Percentiles rank a stretch among this genome's conserved stretches.
phyloP scores from a whole-genome alignment of 768 basidiomycete species.

The Amanita pallidorosea region DNA sequence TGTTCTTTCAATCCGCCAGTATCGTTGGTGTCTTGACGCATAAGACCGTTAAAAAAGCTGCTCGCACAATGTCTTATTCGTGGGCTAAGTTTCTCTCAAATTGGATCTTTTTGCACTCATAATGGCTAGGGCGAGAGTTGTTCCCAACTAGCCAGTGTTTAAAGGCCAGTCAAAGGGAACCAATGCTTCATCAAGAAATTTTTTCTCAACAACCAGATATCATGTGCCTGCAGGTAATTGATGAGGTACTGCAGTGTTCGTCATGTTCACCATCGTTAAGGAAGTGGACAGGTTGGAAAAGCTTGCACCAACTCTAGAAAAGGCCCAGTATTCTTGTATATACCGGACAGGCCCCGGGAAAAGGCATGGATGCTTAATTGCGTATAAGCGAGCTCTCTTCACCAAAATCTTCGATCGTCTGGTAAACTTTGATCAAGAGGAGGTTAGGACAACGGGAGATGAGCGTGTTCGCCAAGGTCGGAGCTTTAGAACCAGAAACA shows the following conservation, averaged over 20 bases:
- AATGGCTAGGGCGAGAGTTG: slow-evolving; percentile 53
- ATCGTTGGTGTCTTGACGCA: background rate
- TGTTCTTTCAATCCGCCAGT: slow-evolving; percentile 12
- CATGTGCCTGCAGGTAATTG: slow-evolving; percentile 70
- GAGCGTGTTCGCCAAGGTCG: slow-evolving; percentile 33
- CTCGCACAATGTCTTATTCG: slow-evolving; percentile 74
- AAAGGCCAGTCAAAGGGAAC: slow-evolving; percentile 60
- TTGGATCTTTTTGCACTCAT: background rate
- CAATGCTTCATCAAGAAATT: slow-evolving; percentile 74
- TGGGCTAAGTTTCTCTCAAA: slow-evolving; percentile 27
- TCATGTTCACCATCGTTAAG: slow-evolving; percentile 24
- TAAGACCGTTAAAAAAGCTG: slow-evolving; percentile 29
- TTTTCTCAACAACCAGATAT: slow-evolving; percentile 65
- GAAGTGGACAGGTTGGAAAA: slow-evolving; percentile 81
- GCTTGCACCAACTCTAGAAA: slow-evolving; percentile 54
- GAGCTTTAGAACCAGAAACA: slow-evolving; percentile 70
- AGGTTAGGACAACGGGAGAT: slow-evolving; percentile 29
- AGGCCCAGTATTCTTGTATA: slow-evolving; percentile 51
- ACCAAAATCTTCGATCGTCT: slow-evolving; percentile 30
- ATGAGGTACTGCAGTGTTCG: background rate
- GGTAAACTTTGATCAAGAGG: slow-evolving; percentile 63
- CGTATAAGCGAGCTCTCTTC: slow-evolving; percentile 49
- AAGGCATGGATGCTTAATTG: slow-evolving; percentile 79
- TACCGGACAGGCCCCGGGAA: slow-evolving; percentile 67
- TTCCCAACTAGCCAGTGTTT: slow-evolving; percentile 83